phyloP scores from a whole-genome alignment of 345 rosid genomes.

The Brassica napus region DNA sequence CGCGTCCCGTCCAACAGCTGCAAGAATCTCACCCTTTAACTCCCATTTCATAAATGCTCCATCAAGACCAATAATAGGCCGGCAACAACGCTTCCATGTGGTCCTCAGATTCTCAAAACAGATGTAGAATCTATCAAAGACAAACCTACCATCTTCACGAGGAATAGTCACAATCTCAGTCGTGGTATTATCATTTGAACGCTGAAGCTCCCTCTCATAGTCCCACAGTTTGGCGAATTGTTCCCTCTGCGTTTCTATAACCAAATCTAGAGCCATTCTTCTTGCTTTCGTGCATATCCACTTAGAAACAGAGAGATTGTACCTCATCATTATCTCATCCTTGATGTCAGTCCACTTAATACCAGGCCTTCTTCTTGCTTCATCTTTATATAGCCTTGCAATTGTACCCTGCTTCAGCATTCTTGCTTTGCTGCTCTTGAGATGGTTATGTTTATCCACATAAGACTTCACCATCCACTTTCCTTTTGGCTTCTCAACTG shows the following conservation, averaged over 20 bases:
- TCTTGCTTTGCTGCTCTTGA: too few relatives aligned
- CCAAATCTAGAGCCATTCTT: too few relatives aligned
- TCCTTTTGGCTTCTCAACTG: too few relatives aligned
- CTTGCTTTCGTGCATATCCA: too few relatives aligned
- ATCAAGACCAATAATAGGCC: background rate
- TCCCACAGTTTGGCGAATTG: background rate
- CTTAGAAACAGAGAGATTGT: too few relatives aligned
- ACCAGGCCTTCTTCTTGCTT: too few relatives aligned
- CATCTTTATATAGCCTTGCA: too few relatives aligned
- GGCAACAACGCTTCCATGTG: background rate
- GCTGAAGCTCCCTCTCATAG: background rate
- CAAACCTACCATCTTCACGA: background rate
- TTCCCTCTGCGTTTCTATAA: background rate
- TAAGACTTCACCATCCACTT: too few relatives aligned
- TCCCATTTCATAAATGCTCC: background rate
- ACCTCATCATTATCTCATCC: too few relatives aligned
- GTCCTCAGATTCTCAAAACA: background rate
- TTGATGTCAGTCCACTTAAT: too few relatives aligned
- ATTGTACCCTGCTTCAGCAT: too few relatives aligned
- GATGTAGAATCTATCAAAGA: background rate
- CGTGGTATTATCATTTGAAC: background rate
- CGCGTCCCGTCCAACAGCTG: background rate
- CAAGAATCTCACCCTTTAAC: background rate
- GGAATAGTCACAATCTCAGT: background rate
- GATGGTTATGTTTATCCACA: too few relatives aligned